Evolutionary conservation across 192 early-diverging fungal species (phyloP).

Genomic region (Coemansia sp.): DNA sequence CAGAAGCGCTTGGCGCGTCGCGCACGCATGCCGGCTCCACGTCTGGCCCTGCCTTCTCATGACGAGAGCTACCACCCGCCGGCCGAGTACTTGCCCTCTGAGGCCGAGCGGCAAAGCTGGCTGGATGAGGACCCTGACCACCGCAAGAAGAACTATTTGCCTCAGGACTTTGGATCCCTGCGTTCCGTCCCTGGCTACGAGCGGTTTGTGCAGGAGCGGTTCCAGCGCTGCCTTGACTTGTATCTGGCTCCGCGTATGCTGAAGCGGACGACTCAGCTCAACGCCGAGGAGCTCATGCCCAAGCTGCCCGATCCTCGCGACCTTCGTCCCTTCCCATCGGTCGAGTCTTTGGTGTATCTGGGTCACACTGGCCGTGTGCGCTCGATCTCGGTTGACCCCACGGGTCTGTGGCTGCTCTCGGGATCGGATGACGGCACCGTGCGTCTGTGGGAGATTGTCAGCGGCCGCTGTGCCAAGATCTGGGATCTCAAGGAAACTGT

Average conservation of each 20-base stretch:
- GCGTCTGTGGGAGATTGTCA: constrained; percentile 89
- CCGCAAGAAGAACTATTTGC: constrained; percentile 67
- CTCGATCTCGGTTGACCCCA: constrained; percentile 85
- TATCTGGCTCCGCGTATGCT: constrained; percentile 92
- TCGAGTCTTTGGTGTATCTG: constrained; percentile 73
- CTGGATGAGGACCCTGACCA: constrained; percentile 77
- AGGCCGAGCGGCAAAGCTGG: constrained; percentile 83
- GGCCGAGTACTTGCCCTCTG: constrained; percentile 85
- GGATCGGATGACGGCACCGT: constrained; percentile 91
- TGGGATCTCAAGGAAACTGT: constrained; percentile 77
- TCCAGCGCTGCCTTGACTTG: constrained; percentile 95
- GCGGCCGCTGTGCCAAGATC: constrained; percentile 82
- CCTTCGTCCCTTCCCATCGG: constrained; percentile 91
- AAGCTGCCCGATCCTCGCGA: constrained; percentile 95
- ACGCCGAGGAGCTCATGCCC: constrained; percentile 92
- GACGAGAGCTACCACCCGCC: constrained; percentile 98
- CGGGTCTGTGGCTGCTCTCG: constrained; percentile 88
- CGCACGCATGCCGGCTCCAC: constrained; percentile 90
- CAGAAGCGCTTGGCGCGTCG: constrained; percentile 23
- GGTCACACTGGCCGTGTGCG: constrained; percentile 88
- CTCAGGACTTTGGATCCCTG: constrained; percentile 67
- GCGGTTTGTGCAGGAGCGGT: constrained; percentile 92
- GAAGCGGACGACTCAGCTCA: constrained; percentile 85
- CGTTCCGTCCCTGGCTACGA: constrained; percentile 88
- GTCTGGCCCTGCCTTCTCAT: constrained; percentile 85